Evolutionary conservation across 768 basidiomycete genomes (phyloP), one percentile per base, ranked within the genome.

Genomic region (Rhodotorula babjevae): DNA sequence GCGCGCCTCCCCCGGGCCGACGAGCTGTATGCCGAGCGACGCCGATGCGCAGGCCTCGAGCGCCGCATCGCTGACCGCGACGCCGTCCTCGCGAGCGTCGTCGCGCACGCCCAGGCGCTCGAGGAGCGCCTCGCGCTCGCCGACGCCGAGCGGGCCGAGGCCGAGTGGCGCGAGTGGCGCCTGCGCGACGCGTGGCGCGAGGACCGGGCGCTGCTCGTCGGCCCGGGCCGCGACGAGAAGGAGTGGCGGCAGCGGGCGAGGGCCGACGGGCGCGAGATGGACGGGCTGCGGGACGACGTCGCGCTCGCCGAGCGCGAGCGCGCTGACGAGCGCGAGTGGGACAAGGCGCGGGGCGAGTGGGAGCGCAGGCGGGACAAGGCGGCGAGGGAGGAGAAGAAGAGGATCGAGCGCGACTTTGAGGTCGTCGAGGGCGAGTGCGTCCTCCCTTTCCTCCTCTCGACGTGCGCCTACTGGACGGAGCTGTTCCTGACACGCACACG

Each of bases 371-470:
- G 62, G 63, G 58, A 61, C 25, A 58, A 31, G 58, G 8, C 62
- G n/a, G 55, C 42, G 65, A 36, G 11, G 29, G 25, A 40, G 31
- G 62, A 67, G 46, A 62, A 31, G 58, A 53, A 66, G 79, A 87
- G n/a, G 87, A 88, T 77, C 80, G 83, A 52, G 88, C 89, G 7
- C 85, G 85, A 87, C 69, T 85, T 83, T 42, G 85, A 87, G 8
- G 68, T 81, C 10, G 84, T 87, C 57, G 89, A 90, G 44, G 72
- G 80, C n/a, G 85, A 74, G 73, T 72, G 50, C 58, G 71, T 65
- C 46, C n/a, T 2, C 33, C 23, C 16, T 25, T 31, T n/a, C n/a
- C 25, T 23, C 7, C 5, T 6, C 63, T 25, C 33, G n/a, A 7
- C 44, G 44, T 46, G 21, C 3, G 4, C 29, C 31, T 2, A 18